Evolutionary conservation across 495 filamentous ascomycete species (phyloP).

Genomic region (Cudoniella acicularis): DNA sequence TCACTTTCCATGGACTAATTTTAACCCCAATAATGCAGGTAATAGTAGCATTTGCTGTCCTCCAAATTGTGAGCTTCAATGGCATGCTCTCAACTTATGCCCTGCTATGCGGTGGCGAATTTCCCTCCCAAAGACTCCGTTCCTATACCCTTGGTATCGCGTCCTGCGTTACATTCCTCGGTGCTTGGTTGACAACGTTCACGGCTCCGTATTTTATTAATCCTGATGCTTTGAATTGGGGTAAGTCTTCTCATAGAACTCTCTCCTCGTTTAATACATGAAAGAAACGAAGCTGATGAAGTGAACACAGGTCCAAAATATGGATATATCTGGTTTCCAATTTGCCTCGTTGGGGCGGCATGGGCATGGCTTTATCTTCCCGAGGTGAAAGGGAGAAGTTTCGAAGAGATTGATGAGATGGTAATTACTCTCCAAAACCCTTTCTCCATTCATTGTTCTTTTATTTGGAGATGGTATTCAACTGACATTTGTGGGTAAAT

Average conservation of each 20-base stretch:
- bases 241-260: background rate
- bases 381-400: constrained; percentile 65
- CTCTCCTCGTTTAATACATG: too few relatives aligned
- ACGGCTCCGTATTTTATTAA: constrained; percentile 62
- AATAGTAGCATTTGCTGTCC: constrained; percentile 49
- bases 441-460: too few relatives aligned
- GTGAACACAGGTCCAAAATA: constrained; percentile 41
- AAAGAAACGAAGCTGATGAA: too few relatives aligned
- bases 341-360: constrained; percentile 38
- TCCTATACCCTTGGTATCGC: constrained; percentile 56
- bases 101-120: constrained; percentile 58
- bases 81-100: constrained; percentile 51
- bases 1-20: background rate
- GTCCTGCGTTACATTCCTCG: constrained; percentile 48
- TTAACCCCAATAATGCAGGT: constrained; percentile 16
- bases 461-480: too few relatives aligned
- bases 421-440: background rate
- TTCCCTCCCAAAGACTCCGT: constrained; percentile 51
- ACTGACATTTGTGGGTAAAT: too few relatives aligned
- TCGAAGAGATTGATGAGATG: constrained; percentile 55
- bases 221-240: constrained; percentile 51
- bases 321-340: constrained; percentile 40
- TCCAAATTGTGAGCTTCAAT: constrained; percentile 57
- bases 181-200: constrained; percentile 55
- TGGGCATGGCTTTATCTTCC: constrained; percentile 66